Conservation (phyloP, 805 yeast genomes). For the Suhomyces vadensis region DNA sequence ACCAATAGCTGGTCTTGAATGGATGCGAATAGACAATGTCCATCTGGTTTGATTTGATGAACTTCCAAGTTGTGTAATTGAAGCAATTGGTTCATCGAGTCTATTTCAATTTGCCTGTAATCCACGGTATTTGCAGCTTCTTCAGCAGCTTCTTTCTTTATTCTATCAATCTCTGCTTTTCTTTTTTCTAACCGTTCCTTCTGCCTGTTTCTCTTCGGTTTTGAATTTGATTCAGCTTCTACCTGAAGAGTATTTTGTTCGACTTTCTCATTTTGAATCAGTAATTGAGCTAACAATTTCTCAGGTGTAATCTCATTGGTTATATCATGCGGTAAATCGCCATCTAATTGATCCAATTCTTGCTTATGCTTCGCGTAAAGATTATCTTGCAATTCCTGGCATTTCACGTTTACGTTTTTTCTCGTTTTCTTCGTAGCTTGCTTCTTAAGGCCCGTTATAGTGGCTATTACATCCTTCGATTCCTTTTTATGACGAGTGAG, state of each 20-base stretch:
- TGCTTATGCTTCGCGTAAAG: conserved; percentile 53
- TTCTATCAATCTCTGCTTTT: conserved; percentile 62
- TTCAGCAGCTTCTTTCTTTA: conserved; percentile 63
- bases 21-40: conserved; percentile 89
- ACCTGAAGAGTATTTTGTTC: not conserved
- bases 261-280: not conserved
- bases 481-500: conserved; percentile 69
- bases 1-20: conserved; percentile 70
- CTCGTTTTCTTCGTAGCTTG: conserved; percentile 80
- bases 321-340: conserved; percentile 22
- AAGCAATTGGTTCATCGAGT: conserved; percentile 59
- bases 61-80: conserved; percentile 49
- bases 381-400: conserved; percentile 58
- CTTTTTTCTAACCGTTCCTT: conserved; percentile 80
- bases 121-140: conserved; percentile 74
- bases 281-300: conserved; percentile 57
- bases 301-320: conserved; percentile 64
- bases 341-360: conserved; percentile 43
- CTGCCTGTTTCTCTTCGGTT: conserved; percentile 68
- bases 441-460: conserved; percentile 73
- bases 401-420: conserved; percentile 61
- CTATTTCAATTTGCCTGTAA: conserved; percentile 68
- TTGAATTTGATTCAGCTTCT: not conserved
- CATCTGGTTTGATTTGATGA: conserved; percentile 83
- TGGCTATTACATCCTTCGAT: conserved; percentile 61